Base-by-base conservation (phyloP, 176 grass and related monocot species). In the Typha latifolia region DNA sequence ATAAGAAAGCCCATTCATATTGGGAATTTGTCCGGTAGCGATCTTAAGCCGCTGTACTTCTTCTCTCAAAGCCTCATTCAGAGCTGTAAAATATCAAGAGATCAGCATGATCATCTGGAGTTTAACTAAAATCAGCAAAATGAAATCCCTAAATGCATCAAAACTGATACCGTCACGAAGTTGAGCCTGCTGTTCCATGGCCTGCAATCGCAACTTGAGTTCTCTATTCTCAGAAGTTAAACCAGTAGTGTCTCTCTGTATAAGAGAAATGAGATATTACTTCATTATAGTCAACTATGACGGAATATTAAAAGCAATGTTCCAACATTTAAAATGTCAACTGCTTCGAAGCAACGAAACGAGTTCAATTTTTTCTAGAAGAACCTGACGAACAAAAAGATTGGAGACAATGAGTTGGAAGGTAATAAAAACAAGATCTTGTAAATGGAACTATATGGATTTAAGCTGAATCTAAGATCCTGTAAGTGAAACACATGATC, bases 161-260 rank as follows among this genome's bases (percentile, higher is more conserved):
- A 12, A 47, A 66, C 3, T 65, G 24, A 61, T 90, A 94, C 95
- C 95, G 77, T 99, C 89, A 81, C 89, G 81, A 75, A 99, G 95
- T 80, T 99, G 88, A 56, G 95, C 89, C 77, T 99, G 95, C 64
- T 99, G 85, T 79, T 99, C 95, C 95, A 94, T 99, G 56, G 95
- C 21, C 74, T 93, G 86, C 78, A 90, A 81, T 66, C 89, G 83
- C 19, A 94, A 84, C 88, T 90, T 99, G 71, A 93, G 77, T 64
- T 93, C 95, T 71, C 95, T 93, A 66, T 99, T 99, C 78, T 93
- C 95, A 15, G 86, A 12, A 15, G 95, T 99, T 79, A 99, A 81
- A 76, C 86, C 73, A 51, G 86, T 79, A 24, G 89, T 90, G 26
- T 94, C 95, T 78, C 95, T 99, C 89, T 99, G 75, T 50, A 15